phyloP scores from a whole-genome alignment of 2,329 filamentous ascomycete genomes.

The Diaporthe batatas region DNA sequence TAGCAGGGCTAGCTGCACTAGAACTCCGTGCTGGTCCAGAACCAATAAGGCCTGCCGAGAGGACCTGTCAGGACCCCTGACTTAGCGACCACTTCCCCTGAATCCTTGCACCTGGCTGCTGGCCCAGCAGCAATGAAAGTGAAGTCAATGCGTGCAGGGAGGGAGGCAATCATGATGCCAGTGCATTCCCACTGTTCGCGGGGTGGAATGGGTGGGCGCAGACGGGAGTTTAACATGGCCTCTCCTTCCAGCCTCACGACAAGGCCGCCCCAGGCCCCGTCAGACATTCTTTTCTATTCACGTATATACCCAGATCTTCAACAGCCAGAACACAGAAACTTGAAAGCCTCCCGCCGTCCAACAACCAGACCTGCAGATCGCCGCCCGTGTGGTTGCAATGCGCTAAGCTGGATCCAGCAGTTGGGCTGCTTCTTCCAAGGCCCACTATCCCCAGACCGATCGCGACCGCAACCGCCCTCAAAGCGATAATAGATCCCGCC shows the following conservation, averaged over 20 bases:
- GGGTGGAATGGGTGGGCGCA: background rate
- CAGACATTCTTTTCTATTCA: background rate
- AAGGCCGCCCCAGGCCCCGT: background rate
- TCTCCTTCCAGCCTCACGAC: conserved; percentile 5
- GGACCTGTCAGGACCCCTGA: conserved; percentile 29
- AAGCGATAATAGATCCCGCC: background rate
- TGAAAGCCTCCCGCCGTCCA: conserved; percentile 20
- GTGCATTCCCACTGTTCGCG: conserved; percentile 3
- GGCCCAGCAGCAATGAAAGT: conserved; percentile 1
- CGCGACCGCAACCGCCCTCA: conserved; percentile 23
- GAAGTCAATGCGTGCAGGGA: conserved; percentile 29
- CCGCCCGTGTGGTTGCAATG: conserved; percentile 28
- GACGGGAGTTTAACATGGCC: background rate
- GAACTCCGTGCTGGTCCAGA: background rate
- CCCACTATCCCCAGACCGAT: conserved; percentile 32
- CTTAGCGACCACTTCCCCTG: conserved; percentile 30
- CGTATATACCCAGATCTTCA: background rate
- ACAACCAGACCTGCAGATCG: conserved; percentile 27
- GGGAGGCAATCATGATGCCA: conserved; percentile 25
- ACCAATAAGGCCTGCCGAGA: conserved; percentile 8
- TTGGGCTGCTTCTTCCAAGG: conserved; percentile 27
- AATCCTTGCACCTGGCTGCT: conserved; percentile 31
- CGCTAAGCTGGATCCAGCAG: conserved; percentile 39
- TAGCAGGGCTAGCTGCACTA: background rate
- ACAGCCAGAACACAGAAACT: background rate